A percentile compares a stretch with the other conserved stretches of the same genome.
Conservation (phyloP, 31 red algal genomes). For the Odonthalia washingtoniensis region DNA sequence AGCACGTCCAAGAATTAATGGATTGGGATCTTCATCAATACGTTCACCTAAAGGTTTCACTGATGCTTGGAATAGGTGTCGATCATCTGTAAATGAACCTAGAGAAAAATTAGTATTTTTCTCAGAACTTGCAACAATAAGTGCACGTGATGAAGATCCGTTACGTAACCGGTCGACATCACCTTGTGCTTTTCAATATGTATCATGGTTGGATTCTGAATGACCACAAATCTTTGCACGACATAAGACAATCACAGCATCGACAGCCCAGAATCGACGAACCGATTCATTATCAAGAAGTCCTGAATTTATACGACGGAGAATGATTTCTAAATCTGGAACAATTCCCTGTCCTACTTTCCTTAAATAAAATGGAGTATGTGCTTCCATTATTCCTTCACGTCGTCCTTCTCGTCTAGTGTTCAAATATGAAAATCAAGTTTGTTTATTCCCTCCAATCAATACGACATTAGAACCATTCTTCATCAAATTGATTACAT, state of each 20-base stretch:
- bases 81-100: conserved; percentile 52
- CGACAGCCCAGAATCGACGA: conserved; percentile 64
- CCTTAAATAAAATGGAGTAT: conserved; percentile 82
- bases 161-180: too few species aligned
- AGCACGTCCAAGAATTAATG: too few species aligned
- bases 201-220: too few species aligned
- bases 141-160: too few species aligned
- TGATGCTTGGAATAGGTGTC: conserved; percentile 62
- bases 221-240: conserved; percentile 75
- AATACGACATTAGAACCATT: conserved; percentile 79
- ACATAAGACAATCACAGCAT: conserved; percentile 61
- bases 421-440: conserved; percentile 60
- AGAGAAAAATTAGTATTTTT: conserved; percentile 71
- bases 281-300: conserved; percentile 71
- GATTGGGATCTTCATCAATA: too few species aligned
- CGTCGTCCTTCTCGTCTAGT: conserved; percentile 48
- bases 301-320: conserved; percentile 65
- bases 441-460: conserved; percentile 62
- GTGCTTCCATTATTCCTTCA: conserved; percentile 32
- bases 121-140: conserved; percentile 63
- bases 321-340: conserved; percentile 64
- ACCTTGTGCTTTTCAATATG: too few species aligned
- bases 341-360: conserved; percentile 70
- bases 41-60: too few species aligned
- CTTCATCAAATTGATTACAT: conserved; percentile 66